Evolutionary conservation across 768 basidiomycete species (phyloP), one percentile per base, ranked within the genome.

Genomic region (Pleurotus cornucopiae): DNA sequence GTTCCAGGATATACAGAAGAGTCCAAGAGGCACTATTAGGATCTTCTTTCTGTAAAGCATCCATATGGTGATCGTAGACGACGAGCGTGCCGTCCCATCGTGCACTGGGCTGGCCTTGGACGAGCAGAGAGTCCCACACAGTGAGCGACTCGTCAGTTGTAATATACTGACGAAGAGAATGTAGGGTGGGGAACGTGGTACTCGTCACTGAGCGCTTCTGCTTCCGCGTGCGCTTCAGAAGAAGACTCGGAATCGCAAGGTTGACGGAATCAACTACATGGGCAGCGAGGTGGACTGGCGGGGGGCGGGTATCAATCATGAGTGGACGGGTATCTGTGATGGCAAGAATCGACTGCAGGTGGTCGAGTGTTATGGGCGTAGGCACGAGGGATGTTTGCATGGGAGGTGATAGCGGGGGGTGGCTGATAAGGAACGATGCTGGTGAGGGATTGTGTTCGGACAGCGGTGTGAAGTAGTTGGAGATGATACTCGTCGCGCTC

Each of bases 231-330:
- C 94, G 85, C 69, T 93, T 94, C 62, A 94, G 83, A 64, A 97
- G 93, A 64, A 97, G 83, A 21, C 91, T 89, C 0, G 94, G 94
- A 43, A 97, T 89, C 30, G 88, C 88, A 47, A 97, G 78, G 70
- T 94, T 94, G 58, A 93, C 80, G 67, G 86, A 89, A 61, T 84
- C 73, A 39, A 74, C 67, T 51, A 97, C 69, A 67, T 85, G 90
- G 55, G 77, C 79, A 2, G 82, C 72, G 37, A 85, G 74, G 71
- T 85, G 91, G 7, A 83, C 74, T 1, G 81, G 75, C 16, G 85
- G 76, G 3, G 89, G 84, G 3, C 94, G 84, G 39, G 90, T 91
- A 69, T 97, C 94, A 66, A 96, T 80, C 57, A 96, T 71, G 20
- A 94, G 73, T 6, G 91, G 89, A 2, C 78, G 81, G 30, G 16